Percentiles rank a stretch among this genome's conserved stretches.
These are phyloP conservation scores for Salvia miltiorrhiza DNA, from an alignment of 257 asterid genomes.

Conservation along the genomic window DNA sequence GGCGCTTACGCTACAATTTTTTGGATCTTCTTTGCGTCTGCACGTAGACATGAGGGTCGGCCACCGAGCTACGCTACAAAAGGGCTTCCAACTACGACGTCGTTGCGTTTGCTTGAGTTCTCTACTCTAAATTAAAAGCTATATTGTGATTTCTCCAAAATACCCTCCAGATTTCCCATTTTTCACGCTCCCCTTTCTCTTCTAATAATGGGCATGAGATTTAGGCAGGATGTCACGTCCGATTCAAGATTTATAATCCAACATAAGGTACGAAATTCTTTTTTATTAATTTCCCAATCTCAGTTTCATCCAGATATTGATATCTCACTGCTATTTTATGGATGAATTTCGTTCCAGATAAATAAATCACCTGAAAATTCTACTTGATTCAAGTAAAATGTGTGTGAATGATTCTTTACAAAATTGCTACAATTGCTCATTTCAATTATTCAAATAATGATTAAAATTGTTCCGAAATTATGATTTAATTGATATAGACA, in stretches of 20 bases:
- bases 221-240: constrained; percentile 32
- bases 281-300: neutral
- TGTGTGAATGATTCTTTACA: neutral
- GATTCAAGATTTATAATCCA: constrained; percentile 13
- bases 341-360: neutral
- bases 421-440: neutral
- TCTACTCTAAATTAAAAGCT: neutral
- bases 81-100: constrained; percentile 39
- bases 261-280: neutral
- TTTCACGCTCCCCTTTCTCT: constrained; percentile 18
- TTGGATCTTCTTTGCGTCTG: constrained; percentile 78
- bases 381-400: too few species aligned
- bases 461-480: neutral
- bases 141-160: neutral
- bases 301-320: neutral
- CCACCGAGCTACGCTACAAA: constrained; percentile 43
- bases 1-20: constrained; percentile 67
- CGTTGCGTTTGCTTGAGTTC: constrained; percentile 21
- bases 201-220: constrained; percentile 24
- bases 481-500: neutral
- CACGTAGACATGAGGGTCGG: constrained; percentile 62
- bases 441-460: neutral
- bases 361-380: neutral
- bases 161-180: constrained; percentile 20
- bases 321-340: neutral